Evolutionary conservation across 2,329 filamentous ascomycete species (phyloP).

Genomic region (Thelonectria rubi): DNA sequence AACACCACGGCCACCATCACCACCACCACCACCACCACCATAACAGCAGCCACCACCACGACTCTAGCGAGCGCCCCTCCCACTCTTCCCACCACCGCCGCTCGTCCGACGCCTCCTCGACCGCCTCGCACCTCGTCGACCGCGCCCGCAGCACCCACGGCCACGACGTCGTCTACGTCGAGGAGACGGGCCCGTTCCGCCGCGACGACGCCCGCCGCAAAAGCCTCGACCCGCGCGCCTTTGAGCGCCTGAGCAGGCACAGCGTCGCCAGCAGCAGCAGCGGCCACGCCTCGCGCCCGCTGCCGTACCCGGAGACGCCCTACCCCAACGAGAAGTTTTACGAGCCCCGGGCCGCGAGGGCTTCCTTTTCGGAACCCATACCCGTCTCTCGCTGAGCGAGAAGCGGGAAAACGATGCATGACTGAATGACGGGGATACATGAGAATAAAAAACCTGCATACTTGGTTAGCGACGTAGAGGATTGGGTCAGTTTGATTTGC

Average conservation of each 20-base stretch:
- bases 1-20: constrained; percentile 15
- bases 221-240: constrained; percentile 26
- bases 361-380: constrained; percentile 26
- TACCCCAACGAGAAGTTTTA: constrained; percentile 36
- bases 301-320: constrained; percentile 34
- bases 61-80: constrained; percentile 17
- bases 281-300: constrained; percentile 6
- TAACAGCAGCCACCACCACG: constrained; percentile 7
- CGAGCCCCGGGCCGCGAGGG: constrained; percentile 27
- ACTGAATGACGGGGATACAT: constrained; percentile 1
- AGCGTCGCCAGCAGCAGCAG: constrained; percentile 26
- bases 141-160: constrained; percentile 20
- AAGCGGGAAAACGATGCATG: not conserved
- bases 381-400: constrained; percentile 27
- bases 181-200: constrained; percentile 28
- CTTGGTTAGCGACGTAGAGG: not conserved
- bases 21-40: constrained; percentile 20
- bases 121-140: constrained; percentile 25
- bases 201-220: constrained; percentile 23
- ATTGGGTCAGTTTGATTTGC: not conserved
- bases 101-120: constrained; percentile 7
- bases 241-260: constrained; percentile 26
- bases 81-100: constrained; percentile 24
- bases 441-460: not conserved
- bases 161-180: constrained; percentile 32